Evolutionary conservation across 805 yeast genomes (phyloP).

Genomic region (Saturnispora besseyi): DNA sequence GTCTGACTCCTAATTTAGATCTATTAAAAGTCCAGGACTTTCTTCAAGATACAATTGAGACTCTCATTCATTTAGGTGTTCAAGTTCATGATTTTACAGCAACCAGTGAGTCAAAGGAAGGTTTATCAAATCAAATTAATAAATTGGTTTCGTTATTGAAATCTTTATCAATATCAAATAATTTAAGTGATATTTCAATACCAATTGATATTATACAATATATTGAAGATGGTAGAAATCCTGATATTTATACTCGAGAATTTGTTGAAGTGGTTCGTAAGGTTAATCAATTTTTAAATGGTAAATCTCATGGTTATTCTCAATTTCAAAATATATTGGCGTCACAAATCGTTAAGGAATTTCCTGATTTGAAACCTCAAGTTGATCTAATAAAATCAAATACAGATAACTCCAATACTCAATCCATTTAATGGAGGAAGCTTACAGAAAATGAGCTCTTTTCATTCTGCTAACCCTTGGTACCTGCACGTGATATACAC

Average conservation of each 20-base stretch:
- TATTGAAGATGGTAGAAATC: constrained; percentile 93
- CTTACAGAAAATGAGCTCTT: neutral
- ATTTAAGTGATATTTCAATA: constrained; percentile 37
- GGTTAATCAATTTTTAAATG: constrained; percentile 79
- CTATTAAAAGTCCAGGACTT: constrained; percentile 28
- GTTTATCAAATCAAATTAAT: constrained; percentile 37
- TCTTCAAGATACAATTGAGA: constrained; percentile 54
- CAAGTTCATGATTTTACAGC: constrained; percentile 92
- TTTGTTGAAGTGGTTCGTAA: constrained; percentile 90
- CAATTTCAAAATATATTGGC: constrained; percentile 58
- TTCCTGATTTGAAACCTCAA: constrained; percentile 58
- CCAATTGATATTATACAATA: constrained; percentile 86
- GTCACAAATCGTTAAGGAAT: constrained; percentile 60
- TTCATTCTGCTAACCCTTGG: neutral
- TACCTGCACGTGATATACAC: neutral
- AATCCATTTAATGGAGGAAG: neutral
- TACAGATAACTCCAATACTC: constrained; percentile 6
- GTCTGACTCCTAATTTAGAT: constrained; percentile 5
- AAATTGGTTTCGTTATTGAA: constrained; percentile 33
- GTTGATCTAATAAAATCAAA: constrained; percentile 45
- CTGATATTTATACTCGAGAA: constrained; percentile 94
- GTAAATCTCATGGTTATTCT: constrained; percentile 57
- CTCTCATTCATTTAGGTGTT: constrained; percentile 82
- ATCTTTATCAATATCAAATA: constrained; percentile 24
- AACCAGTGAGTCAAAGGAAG: constrained; percentile 67